Percentiles rank a stretch among this genome's conserved stretches.
Evolutionary conservation across 1,284 basidiomycete genomes (phyloP).

Genomic region (Puccinia triticina): DNA sequence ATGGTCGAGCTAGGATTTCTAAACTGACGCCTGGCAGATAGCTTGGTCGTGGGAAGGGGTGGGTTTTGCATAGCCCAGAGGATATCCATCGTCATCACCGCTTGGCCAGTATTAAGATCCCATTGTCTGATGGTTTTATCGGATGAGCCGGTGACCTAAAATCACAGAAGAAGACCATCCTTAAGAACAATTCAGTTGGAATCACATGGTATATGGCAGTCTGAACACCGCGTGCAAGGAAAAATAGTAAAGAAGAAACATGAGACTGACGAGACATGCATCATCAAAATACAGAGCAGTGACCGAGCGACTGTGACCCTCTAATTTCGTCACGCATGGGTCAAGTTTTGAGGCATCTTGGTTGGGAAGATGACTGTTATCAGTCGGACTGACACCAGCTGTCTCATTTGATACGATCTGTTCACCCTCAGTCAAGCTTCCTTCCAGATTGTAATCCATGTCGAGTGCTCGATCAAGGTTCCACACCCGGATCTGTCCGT

Average conservation of each 20-base stretch:
- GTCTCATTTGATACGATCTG: constrained; percentile 27
- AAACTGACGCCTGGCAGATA: constrained; percentile 18
- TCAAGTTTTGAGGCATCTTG: constrained; percentile 61
- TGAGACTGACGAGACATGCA: constrained; percentile 73
- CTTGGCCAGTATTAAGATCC: constrained; percentile 96
- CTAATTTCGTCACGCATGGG: constrained; percentile 75
- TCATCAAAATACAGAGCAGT: constrained; percentile 95
- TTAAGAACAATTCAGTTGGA: constrained; percentile 17
- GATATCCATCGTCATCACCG: constrained; percentile 99
- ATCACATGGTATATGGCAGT: neutral
- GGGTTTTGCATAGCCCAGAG: constrained; percentile 98
- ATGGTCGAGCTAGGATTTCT: constrained; percentile 60
- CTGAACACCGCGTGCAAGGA: constrained; percentile 17
- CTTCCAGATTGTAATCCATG: constrained; percentile 68
- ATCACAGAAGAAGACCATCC: constrained; percentile 10
- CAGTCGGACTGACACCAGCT: constrained; percentile 34
- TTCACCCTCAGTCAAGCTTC: constrained; percentile 63
- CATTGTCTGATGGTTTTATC: constrained; percentile 98
- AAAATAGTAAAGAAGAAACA: constrained; percentile 46
- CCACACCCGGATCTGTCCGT: constrained; percentile 83
- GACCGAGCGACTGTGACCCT: constrained; percentile 89
- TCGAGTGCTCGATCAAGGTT: constrained; percentile 68
- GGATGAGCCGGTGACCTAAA: constrained; percentile 88
- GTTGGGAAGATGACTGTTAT: constrained; percentile 56
- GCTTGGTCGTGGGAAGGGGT: constrained; percentile 64